These are phyloP conservation scores for Trichopus zeylanicus DNA, from an alignment of 116 monocot species.

Conservation along the genomic window DNA sequence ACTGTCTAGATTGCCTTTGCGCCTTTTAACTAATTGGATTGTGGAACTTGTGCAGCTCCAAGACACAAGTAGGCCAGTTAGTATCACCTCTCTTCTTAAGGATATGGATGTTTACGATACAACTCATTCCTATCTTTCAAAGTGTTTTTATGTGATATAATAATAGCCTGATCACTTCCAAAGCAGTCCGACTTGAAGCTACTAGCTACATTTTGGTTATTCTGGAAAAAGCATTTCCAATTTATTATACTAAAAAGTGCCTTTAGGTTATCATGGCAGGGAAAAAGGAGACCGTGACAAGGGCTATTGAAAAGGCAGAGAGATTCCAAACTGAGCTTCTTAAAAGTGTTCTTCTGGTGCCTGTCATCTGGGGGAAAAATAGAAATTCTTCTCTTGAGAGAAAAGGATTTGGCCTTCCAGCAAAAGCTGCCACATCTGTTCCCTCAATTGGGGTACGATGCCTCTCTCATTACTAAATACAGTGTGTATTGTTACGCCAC, in stretches of 20 bases:
- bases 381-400: slow-evolving; percentile 35
- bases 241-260: slow-evolving; percentile 12
- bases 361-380: slow-evolving; percentile 69
- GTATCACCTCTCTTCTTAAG: slow-evolving; percentile 24
- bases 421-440: slow-evolving; percentile 50
- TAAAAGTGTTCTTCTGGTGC: slow-evolving; percentile 72
- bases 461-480: slow-evolving; percentile 8
- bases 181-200: background rate
- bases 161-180: too few species aligned
- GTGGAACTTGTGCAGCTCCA: slow-evolving; percentile 89
- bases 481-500: background rate
- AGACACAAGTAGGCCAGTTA: slow-evolving; percentile 81
- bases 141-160: too few species aligned
- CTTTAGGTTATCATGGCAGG: slow-evolving; percentile 95
- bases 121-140: background rate
- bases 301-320: slow-evolving; percentile 76
- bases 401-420: slow-evolving; percentile 58
- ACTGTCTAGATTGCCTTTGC: slow-evolving; percentile 87
- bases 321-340: slow-evolving; percentile 82
- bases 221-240: background rate
- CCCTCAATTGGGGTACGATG: slow-evolving; percentile 82
- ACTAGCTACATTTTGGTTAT: background rate
- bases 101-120: background rate
- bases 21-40: slow-evolving; percentile 87
- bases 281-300: slow-evolving; percentile 57